Base-by-base conservation (phyloP, 495 filamentous ascomycete genomes). In the Hyaloscypha bicolor region DNA sequence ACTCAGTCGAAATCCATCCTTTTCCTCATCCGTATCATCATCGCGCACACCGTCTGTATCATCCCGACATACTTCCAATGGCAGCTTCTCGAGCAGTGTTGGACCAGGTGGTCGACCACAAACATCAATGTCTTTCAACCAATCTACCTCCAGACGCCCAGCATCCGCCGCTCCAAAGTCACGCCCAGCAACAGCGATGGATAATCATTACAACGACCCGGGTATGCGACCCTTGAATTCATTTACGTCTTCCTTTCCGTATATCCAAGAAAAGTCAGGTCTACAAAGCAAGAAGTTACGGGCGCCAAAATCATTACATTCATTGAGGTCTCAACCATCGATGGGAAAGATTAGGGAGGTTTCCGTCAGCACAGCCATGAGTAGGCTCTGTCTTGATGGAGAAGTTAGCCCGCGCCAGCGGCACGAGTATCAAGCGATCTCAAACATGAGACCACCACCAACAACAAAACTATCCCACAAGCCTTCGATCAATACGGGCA, bases 121-220 rank as follows among this genome's bases (percentile, higher is more conserved):
- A 9, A 77, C 86, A 33, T 51, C 72, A 11, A 68, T 68, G 65
- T 63, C 67, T 14, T 72, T 71, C 52, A 71, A 55, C 29, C 71
- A 70, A 45, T 66, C 73, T 21, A 70, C 67, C 9, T 62, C 45
- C 9, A 55, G 60, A n/a, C 60, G 73, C 9, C 67, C 69, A 31
- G 42, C 78, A 67, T 73, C 66, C 22, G 31, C 6, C n/a, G 1
- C 79, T 52, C 71, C 83, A 62, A 78, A 76, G 21, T 69, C 80
- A 25, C 83, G 90, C 64, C 86, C 90, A 9, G 83, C 85, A 2
- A 90, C 86, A 14, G 82, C 87, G 19, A 81, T 89, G 75, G 87
- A 86, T 61, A 82, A 81, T 68, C 83, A 87, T 31, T 71, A 75
- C 25, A 81, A 80, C 42, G 71, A 60, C 9, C 73, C 79, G n/a